Evolutionary conservation across 768 basidiomycete genomes (phyloP), one percentile per base, ranked within the genome.

Genomic region (Boletus rex-veris): DNA sequence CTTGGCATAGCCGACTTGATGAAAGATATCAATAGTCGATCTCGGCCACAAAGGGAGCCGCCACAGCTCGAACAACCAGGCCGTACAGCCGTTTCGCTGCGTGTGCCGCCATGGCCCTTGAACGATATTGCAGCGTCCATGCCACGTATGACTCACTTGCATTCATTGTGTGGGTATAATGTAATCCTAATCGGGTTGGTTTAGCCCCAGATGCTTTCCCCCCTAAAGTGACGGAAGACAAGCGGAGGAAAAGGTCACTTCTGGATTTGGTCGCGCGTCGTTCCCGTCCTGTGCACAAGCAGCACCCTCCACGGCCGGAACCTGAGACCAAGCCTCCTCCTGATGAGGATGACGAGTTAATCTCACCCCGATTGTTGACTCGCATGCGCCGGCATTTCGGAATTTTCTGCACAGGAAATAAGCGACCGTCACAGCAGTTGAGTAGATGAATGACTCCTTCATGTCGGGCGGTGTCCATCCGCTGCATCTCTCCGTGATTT

Each of bases 131-230:
- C 69, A 16, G 54, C 62, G 14, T 60, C 63, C 3, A 77, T 77
- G 75, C 71, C 70, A 50, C 75, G 76, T 77, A 65, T 62, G 53
- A 55, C 38, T 55, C 42, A 53, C 54, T 33, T 18, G 16, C 7
- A 16, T 41, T 50, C 30, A 15, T 42, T 16, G 7, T 14, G 10
- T 38, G 40, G 14, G 33, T 26, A 26, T 41, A 35, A 42, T 28
- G 21, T 44, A 33, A 40, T 36, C 41, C 49, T 62, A 33, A 64
- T 54, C n/a, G 18, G 56, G 54, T 43, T 40, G n/a, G 46, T 54
- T 48, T 58, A 77, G 76, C 75, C 2, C 75, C 75, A 2, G 73
- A 73, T 54, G 70, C 65, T 6, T 74, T 71, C 59, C 63, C 68
- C 40, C 54, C 58, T 51, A 58, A 63, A 54, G 49, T 50, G 52